Conservation (phyloP, 345 rosid genomes). For the Arabidopsis suecica region DNA sequence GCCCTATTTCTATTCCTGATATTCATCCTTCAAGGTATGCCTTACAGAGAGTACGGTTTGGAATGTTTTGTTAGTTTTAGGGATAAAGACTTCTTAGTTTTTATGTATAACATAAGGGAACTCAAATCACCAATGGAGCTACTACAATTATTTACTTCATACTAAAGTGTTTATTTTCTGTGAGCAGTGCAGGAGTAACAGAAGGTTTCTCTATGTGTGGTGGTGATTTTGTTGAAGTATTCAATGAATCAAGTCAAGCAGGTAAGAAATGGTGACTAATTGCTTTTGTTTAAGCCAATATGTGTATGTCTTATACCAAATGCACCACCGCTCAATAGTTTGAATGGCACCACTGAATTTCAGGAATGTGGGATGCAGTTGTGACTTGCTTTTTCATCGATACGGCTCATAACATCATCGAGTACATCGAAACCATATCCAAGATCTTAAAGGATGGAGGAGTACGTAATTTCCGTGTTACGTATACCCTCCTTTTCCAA, state of each 20-base stretch:
- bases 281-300: constrained; percentile 3
- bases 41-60: neutral
- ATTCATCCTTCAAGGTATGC: constrained; percentile 86
- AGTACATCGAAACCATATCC: constrained; percentile 95
- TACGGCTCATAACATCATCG: constrained; percentile 91
- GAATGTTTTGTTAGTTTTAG: constrained; percentile 7
- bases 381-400: constrained; percentile 97
- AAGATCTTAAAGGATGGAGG: constrained; percentile 93
- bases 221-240: constrained; percentile 96
- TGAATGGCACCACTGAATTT: constrained; percentile 34
- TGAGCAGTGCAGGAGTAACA: constrained; percentile 90
- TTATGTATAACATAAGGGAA: neutral
- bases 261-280: constrained; percentile 52
- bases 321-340: neutral
- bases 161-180: constrained; percentile 1
- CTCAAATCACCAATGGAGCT: neutral
- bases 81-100: neutral
- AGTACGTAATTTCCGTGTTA: constrained; percentile 52
- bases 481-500: constrained; percentile 26
- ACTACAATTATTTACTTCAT: constrained; percentile 1
- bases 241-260: constrained; percentile 72
- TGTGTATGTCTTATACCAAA: constrained; percentile 1
- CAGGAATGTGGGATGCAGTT: constrained; percentile 97
- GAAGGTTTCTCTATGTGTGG: constrained; percentile 97
- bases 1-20: constrained; percentile 78